These are phyloP conservation scores for Aspergillus incahuasiensis DNA, from an alignment of 495 filamentous ascomycete species.

Conservation along the genomic window DNA sequence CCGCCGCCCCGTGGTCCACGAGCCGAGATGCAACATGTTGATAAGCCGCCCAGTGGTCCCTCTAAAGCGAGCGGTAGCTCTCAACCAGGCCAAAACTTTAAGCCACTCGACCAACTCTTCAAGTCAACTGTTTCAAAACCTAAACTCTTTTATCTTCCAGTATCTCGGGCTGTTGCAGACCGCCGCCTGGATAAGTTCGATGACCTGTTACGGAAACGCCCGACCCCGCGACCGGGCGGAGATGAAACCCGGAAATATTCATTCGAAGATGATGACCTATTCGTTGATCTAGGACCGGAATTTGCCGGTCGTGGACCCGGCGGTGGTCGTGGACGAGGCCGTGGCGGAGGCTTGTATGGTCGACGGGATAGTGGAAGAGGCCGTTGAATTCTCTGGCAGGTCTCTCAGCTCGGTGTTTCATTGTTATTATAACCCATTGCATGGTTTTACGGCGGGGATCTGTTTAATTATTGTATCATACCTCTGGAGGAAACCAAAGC, in stretches of 20 bases:
- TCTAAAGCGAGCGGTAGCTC: conserved; percentile 14
- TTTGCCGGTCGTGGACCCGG: conserved; percentile 37
- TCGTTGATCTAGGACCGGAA: conserved; percentile 76
- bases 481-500: background rate
- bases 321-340: conserved; percentile 32
- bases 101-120: conserved; percentile 62
- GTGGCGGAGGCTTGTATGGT: conserved; percentile 30
- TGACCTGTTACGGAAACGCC: conserved; percentile 43
- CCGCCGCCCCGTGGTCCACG: conserved; percentile 35
- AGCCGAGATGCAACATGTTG: conserved; percentile 22
- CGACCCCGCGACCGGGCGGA: conserved; percentile 44
- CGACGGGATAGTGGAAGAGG: conserved; percentile 26
- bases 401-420: background rate
- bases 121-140: conserved; percentile 59
- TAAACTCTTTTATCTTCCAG: conserved; percentile 63
- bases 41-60: conserved; percentile 22
- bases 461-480: background rate
- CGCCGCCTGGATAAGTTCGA: conserved; percentile 64
- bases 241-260: conserved; percentile 69
- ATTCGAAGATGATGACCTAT: conserved; percentile 64
- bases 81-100: conserved; percentile 45
- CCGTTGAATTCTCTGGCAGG: background rate
- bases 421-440: background rate
- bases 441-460: background rate
- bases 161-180: conserved; percentile 46